Evolutionary conservation across 768 basidiomycete genomes (phyloP), one percentile per base, ranked within the genome.

Genomic region (Tephrocybe sp.): DNA sequence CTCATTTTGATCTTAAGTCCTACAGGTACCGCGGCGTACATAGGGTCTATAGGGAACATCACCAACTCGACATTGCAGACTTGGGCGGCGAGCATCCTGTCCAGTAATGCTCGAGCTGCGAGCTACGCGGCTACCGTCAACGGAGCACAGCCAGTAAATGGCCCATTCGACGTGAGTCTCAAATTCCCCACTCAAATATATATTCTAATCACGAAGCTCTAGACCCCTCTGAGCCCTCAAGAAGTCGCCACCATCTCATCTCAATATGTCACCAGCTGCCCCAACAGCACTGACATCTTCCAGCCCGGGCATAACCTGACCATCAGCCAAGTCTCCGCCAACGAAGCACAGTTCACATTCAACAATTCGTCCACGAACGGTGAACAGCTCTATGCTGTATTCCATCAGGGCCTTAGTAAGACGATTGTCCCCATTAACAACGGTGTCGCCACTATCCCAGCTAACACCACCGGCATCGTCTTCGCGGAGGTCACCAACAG

Each of bases 41-140:
- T 74, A 18, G 79, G 78, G 26, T 73, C 76, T n/a, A 70, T 73
- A 2, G 61, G 62, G 32, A 65, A 61, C 47, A 66, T 81, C 51
- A 54, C 63, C 19, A 64, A 69, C 52, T 60, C 67, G 46, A 69
- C 62, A 16, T 67, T 67, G 57, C 53, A 73, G 15, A 70, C 73
- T 21, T 73, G 72, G 24, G 77, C 76, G 16, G 79, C 69, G 6
- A 69, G 75, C 28, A 77, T 83, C 56, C 64, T 79, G 22, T 70
- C 77, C 24, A 74, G 70, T 49, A 77, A 83, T 60, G 72, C 76
- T 32, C 69, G 77, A 28, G 76, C 79, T 53, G 71, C 75, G 13
- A 64, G 71, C 9, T 82, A 78, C 75, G 47, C 79, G 21, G 57
- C 65, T 45, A 61, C 68, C 15, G 66, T 74, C 25, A 60, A 65